phyloP scores from a whole-genome alignment of 176 grass and related monocot species.

The Tuctoria greenei region DNA sequence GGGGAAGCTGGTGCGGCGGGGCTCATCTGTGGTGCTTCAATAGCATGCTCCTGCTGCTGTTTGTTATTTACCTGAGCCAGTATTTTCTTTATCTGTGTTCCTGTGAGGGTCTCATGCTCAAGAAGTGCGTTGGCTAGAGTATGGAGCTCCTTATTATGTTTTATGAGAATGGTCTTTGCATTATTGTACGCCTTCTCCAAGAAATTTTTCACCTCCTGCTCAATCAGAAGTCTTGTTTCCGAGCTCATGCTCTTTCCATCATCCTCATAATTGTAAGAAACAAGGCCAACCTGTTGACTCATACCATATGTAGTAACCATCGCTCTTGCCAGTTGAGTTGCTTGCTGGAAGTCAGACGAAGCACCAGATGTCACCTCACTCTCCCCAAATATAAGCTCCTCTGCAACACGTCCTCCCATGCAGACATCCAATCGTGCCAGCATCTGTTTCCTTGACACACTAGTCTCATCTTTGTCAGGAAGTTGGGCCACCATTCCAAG shows the following conservation, averaged over 20 bases:
- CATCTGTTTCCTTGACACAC: slow-evolving; percentile 85
- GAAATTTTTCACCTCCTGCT: slow-evolving; percentile 82
- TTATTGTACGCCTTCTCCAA: slow-evolving; percentile 89
- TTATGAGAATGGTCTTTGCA: slow-evolving; percentile 77
- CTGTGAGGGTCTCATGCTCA: slow-evolving; percentile 84
- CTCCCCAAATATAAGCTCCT: slow-evolving; percentile 96
- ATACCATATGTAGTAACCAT: slow-evolving; percentile 97
- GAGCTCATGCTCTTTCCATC: slow-evolving; percentile 86
- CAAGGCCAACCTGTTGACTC: slow-evolving; percentile 84
- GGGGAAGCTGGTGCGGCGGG: slow-evolving; percentile 52
- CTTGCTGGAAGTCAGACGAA: slow-evolving; percentile 78
- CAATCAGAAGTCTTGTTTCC: slow-evolving; percentile 80
- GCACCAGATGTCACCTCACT: slow-evolving; percentile 91
- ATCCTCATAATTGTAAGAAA: slow-evolving; percentile 83
- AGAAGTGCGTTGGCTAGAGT: slow-evolving; percentile 80
- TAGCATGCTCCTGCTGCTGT: slow-evolving; percentile 54
- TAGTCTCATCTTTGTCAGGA: slow-evolving; percentile 95
- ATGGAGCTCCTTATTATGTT: slow-evolving; percentile 85
- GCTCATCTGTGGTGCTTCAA: slow-evolving; percentile 60
- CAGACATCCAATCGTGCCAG: slow-evolving; percentile 77
- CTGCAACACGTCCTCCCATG: slow-evolving; percentile 92
- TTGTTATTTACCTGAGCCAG: slow-evolving; percentile 60
- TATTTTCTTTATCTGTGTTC: slow-evolving; percentile 82
- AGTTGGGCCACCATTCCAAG: slow-evolving; percentile 87
- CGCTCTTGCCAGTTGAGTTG: slow-evolving; percentile 65